Evolutionary conservation across 1,284 basidiomycete species (phyloP).

Genomic region (Anthracocystis setariae): DNA sequence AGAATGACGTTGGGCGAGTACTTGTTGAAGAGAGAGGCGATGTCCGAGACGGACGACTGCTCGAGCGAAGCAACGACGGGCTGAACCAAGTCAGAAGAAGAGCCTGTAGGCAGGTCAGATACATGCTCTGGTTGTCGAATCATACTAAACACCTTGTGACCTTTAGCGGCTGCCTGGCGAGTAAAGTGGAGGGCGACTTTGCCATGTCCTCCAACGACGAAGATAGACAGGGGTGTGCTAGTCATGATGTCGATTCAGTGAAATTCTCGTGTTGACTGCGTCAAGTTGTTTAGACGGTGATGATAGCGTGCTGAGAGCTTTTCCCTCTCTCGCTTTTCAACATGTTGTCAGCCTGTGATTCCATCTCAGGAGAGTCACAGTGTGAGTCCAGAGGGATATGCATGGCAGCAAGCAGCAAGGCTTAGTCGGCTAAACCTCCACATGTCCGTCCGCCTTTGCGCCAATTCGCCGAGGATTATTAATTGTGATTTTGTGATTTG

Average conservation of each 20-base stretch:
- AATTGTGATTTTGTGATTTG: not conserved
- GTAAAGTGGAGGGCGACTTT: slow-evolving; percentile 57
- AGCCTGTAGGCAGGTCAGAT: slow-evolving; percentile 41
- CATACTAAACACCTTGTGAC: slow-evolving; percentile 52
- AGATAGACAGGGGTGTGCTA: slow-evolving; percentile 40
- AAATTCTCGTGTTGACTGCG: too few species aligned
- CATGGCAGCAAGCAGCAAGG: slow-evolving; percentile 8
- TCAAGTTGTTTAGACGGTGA: too few species aligned
- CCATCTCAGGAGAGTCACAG: too few species aligned
- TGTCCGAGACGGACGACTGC: slow-evolving; percentile 71
- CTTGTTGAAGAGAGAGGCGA: slow-evolving; percentile 72
- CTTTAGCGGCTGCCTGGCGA: slow-evolving; percentile 35
- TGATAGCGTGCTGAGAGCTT: too few species aligned
- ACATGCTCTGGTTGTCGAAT: slow-evolving; percentile 53
- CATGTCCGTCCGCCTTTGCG: slow-evolving; percentile 14
- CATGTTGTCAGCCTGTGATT: too few species aligned
- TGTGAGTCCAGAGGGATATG: not conserved
- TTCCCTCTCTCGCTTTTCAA: too few species aligned
- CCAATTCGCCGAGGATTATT: slow-evolving; percentile 4
- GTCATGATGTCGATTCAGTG: slow-evolving; percentile 11
- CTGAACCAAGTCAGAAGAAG: slow-evolving; percentile 67
- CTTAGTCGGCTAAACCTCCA: slow-evolving; percentile 10
- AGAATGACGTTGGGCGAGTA: slow-evolving; percentile 73
- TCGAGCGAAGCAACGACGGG: slow-evolving; percentile 76
- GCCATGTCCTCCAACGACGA: slow-evolving; percentile 56